Evolutionary conservation across 352 stramenopile species (phyloP).

Genomic region (Blastocystis sp.): DNA sequence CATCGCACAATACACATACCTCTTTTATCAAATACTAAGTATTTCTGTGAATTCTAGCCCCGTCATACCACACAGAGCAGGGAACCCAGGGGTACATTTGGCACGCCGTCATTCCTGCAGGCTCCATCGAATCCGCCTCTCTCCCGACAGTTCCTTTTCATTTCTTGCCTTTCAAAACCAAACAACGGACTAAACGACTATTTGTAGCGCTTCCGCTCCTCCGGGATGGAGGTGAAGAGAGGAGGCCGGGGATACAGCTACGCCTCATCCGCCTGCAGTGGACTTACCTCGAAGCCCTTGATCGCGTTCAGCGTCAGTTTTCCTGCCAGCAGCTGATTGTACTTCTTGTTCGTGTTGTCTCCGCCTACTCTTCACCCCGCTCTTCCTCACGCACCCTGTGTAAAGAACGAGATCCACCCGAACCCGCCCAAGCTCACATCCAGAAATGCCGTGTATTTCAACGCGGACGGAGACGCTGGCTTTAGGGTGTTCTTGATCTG

Average conservation of each 20-base stretch:
- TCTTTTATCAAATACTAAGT: conserved; percentile 51
- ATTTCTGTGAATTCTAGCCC: conserved; percentile 8
- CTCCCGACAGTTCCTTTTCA: too few species aligned
- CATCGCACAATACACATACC: background rate
- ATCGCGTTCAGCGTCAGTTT: conserved; percentile 7
- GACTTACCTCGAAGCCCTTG: conserved; percentile 17
- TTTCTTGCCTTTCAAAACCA: too few species aligned
- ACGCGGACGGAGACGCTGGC: background rate
- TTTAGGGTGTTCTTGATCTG: background rate
- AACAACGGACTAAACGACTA: background rate
- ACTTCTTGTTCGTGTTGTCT: conserved; percentile 47
- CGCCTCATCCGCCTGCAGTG: background rate
- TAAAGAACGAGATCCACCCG: conserved; percentile 21
- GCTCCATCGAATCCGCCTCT: too few species aligned
- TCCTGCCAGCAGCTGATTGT: background rate
- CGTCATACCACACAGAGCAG: too few species aligned
- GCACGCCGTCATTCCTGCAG: too few species aligned
- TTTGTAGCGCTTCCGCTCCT: background rate
- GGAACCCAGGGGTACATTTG: too few species aligned
- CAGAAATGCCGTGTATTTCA: conserved; percentile 52
- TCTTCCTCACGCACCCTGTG: background rate
- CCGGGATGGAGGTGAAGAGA: conserved; percentile 1
- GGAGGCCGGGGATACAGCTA: conserved; percentile 28
- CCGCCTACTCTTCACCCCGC: background rate
- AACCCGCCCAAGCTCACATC: conserved; percentile 35